Percentiles rank a stretch among this genome's conserved stretches.
Evolutionary conservation across 1,284 basidiomycete genomes (phyloP).

Genomic region (Fomes fomentarius): DNA sequence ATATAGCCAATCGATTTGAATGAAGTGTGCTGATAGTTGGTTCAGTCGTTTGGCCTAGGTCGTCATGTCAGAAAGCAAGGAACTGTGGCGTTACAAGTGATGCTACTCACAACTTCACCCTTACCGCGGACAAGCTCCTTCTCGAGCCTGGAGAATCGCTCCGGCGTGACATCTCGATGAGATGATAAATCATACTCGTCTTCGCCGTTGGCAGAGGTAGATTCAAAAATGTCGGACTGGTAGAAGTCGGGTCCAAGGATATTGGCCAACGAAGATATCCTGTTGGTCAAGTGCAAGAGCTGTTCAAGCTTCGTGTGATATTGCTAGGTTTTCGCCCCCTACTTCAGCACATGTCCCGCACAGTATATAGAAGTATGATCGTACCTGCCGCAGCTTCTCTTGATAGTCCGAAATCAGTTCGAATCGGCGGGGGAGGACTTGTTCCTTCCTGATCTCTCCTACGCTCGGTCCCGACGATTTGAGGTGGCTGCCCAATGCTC

Average conservation of each 20-base stretch:
- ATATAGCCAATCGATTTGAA: slow-evolving; percentile 81
- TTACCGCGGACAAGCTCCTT: slow-evolving; percentile 82
- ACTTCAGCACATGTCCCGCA: too few relatives aligned
- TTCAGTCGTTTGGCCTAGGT: slow-evolving; percentile 30
- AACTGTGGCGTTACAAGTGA: too few relatives aligned
- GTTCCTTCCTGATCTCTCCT: slow-evolving; percentile 62
- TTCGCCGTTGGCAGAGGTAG: slow-evolving; percentile 46
- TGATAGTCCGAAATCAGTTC: slow-evolving; percentile 67
- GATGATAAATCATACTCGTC: slow-evolving; percentile 42
- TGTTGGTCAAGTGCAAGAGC: slow-evolving; percentile 63
- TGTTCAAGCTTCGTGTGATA: slow-evolving; percentile 84
- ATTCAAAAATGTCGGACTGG: slow-evolving; percentile 56
- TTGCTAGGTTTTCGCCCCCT: slow-evolving; percentile 44
- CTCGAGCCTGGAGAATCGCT: slow-evolving; percentile 76
- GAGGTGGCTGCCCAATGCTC: slow-evolving; percentile 69
- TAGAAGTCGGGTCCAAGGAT: slow-evolving; percentile 69
- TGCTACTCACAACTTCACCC: slow-evolving; percentile 76
- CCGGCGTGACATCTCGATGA: slow-evolving; percentile 72
- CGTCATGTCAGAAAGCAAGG: too few relatives aligned
- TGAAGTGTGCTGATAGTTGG: slow-evolving; percentile 62
- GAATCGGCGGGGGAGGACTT: slow-evolving; percentile 67
- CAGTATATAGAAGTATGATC: slow-evolving; percentile 26
- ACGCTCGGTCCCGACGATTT: slow-evolving; percentile 62
- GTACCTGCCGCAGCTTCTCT: slow-evolving; percentile 75
- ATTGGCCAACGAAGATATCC: slow-evolving; percentile 57